Conservation (phyloP, 2,329 filamentous ascomycete genomes). For the Fusarium ramigenum region DNA sequence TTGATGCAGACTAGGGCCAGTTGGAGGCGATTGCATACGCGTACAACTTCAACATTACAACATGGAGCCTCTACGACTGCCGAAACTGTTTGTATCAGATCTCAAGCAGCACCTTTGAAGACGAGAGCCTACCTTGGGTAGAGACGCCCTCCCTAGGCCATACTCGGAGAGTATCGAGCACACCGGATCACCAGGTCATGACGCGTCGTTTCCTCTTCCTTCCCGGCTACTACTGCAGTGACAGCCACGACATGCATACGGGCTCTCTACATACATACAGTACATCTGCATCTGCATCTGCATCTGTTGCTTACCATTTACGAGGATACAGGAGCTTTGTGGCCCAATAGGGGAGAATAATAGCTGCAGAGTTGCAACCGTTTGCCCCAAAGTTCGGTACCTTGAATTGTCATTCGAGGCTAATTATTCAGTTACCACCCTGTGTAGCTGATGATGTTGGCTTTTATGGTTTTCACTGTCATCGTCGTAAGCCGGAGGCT, state of each 20-base stretch:
- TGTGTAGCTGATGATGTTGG: constrained; percentile 9
- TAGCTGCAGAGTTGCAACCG: constrained; percentile 18
- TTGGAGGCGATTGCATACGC: constrained; percentile 31
- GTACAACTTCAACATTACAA: constrained; percentile 18
- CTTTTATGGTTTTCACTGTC: neutral
- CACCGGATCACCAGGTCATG: constrained; percentile 37
- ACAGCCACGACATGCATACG: constrained; percentile 30
- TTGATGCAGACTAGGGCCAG: constrained; percentile 12
- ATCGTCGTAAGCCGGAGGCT: constrained; percentile 18
- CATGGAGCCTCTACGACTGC: neutral
- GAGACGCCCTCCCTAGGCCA: constrained; percentile 4
- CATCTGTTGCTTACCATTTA: constrained; percentile 21
- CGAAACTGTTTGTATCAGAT: constrained; percentile 6
- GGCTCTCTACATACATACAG: constrained; percentile 1
- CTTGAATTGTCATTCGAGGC: constrained; percentile 24
- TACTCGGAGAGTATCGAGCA: constrained; percentile 30
- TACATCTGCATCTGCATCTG: neutral
- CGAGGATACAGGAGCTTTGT: constrained; percentile 25
- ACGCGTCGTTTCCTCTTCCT: constrained; percentile 38
- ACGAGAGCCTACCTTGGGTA: neutral
- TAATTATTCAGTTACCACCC: neutral
- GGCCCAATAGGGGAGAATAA: constrained; percentile 14
- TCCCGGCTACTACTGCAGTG: constrained; percentile 36
- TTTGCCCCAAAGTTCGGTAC: constrained; percentile 11
- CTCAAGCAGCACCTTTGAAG: neutral